phyloP scores from a whole-genome alignment of 1,284 basidiomycete species.

The Puccinia triticina region DNA sequence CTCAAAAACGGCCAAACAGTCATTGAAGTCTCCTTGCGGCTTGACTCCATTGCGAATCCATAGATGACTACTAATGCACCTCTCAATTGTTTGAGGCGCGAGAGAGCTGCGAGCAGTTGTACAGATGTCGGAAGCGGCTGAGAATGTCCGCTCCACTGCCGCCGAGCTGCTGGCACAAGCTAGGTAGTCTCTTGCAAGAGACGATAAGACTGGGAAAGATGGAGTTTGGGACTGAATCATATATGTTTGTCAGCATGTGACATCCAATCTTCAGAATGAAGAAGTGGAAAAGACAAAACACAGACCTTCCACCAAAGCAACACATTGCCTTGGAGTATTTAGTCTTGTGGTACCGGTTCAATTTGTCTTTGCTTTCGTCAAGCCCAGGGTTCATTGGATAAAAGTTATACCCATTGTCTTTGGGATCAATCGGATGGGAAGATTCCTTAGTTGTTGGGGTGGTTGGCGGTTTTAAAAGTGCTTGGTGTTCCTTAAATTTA shows the following conservation, averaged over 20 bases:
- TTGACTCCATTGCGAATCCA: neutral
- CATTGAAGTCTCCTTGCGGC: neutral
- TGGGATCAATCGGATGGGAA: neutral
- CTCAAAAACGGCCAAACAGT: neutral
- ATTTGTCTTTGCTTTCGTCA: neutral
- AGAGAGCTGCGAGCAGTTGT: too few species aligned
- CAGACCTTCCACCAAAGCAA: neutral
- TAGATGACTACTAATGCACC: neutral
- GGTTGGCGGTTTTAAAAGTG: neutral
- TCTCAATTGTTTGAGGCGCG: too few species aligned
- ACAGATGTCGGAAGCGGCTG: too few species aligned
- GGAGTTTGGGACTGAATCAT: neutral
- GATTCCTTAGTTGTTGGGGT: neutral
- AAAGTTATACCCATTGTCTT: neutral
- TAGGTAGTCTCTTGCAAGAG: neutral
- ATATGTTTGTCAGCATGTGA: too few species aligned
- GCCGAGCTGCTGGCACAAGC: constrained; percentile 8
- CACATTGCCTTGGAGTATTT: neutral
- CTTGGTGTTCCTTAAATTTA: neutral
- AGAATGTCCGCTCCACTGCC: neutral
- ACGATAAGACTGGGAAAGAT: neutral
- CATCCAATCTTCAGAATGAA: too few species aligned
- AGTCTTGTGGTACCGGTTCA: neutral
- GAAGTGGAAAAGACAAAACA: too few species aligned
- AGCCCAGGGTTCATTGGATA: neutral